phyloP scores from a whole-genome alignment of 2,329 filamentous ascomycete genomes.

The Hypoxylon sp. region DNA sequence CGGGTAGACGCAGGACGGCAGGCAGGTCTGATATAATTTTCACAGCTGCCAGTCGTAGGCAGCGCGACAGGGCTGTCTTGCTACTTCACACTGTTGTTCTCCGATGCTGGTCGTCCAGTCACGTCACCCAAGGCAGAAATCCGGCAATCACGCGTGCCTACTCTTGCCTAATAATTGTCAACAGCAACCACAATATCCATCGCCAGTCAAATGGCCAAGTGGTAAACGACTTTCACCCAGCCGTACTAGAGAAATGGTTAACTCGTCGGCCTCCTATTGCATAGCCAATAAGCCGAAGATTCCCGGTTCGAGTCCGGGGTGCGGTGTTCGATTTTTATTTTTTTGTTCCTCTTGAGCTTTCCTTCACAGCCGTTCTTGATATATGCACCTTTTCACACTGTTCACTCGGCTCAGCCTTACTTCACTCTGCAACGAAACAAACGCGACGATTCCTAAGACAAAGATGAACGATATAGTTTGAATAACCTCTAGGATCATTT shows the following conservation, averaged over 20 bases:
- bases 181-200: slow-evolving; percentile 2
- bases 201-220: background rate
- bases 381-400: background rate
- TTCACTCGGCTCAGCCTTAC: background rate
- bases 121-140: slow-evolving; percentile 11
- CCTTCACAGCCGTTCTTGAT: background rate
- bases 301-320: slow-evolving; percentile 45
- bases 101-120: background rate
- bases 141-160: background rate
- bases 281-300: slow-evolving; percentile 39
- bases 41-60: slow-evolving; percentile 5
- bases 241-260: slow-evolving; percentile 45
- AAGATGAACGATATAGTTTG: background rate
- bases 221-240: slow-evolving; percentile 17
- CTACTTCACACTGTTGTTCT: background rate
- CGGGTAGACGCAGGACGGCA: slow-evolving; percentile 34
- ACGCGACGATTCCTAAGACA: background rate
- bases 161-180: slow-evolving; percentile 21
- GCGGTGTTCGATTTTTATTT: slow-evolving; percentile 33
- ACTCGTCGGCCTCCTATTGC: slow-evolving; percentile 43
- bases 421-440: background rate
- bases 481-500: no score
- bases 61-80: slow-evolving; percentile 5
- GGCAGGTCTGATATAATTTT: slow-evolving; percentile 9
- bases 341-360: slow-evolving; percentile 6